Base-by-base conservation (phyloP, 108 stramenopile species). In the Chaetoceros tenuissimus region DNA sequence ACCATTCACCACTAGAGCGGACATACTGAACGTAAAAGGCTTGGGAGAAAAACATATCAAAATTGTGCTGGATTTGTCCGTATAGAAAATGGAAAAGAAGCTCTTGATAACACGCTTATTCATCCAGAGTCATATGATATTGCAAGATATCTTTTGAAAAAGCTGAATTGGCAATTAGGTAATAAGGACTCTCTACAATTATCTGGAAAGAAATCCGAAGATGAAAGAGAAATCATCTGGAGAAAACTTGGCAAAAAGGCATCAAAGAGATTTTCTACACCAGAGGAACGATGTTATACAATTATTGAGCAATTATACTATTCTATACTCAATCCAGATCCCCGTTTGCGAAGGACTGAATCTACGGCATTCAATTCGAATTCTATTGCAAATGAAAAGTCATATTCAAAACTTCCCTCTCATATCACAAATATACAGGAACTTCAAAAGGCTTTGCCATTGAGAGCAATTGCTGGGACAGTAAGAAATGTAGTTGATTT, bases 41-140 rank as follows among this genome's bases (percentile, higher is more conserved):
- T 27, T 85, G 25, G 84, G 84, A 16, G 61, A 5, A 81, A 85
- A 48, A 77, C 78, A 0, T 85, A 53, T 67, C 64, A 79, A 48
- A 74, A 81, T 63, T 79, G 73, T 43, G 84, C 80, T 19, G 84
- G 62, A 1, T 85, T 85, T 53, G 34, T 73, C 24, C 68, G 67
- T 22, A 46, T 80, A 26, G 30, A 54, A 10, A 73, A 66, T 46
- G 73, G 75, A 7, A 54, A 49, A 1, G 84, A 81, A 64, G 63
- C 67, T 13, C 50, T 85, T 18, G 84, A 85, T 60, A 27, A 34
- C 2, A 85, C 84, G 2, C 29, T 73, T 19, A 75, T 81, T 13
- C 84, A 85, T 69, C 80, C 80, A 53, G 80, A 81, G 52, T 74
- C 76, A 10, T 85, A 85, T 56, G 64, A 60, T 30, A 51, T 81